Conservation (phyloP, 2,329 filamentous ascomycete genomes). For the Diaporthe capsici region DNA sequence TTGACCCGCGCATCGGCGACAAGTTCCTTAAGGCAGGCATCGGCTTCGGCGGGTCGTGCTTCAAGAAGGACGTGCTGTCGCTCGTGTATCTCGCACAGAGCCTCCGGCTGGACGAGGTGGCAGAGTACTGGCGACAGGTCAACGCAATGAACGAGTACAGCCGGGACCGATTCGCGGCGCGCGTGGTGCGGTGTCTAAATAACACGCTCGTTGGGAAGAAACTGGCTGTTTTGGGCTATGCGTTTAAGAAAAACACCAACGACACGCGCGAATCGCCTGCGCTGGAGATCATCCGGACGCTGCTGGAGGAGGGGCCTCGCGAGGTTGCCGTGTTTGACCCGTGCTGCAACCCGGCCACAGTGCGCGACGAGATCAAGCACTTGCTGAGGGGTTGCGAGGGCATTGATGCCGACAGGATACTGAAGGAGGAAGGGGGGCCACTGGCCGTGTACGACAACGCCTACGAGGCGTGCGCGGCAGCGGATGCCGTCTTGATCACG, state of each 20-base stretch:
- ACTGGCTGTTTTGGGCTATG: slow-evolving; percentile 79
- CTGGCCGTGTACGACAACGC: slow-evolving; percentile 63
- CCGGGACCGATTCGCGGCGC: slow-evolving; percentile 75
- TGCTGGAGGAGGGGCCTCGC: slow-evolving; percentile 74
- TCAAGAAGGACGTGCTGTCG: slow-evolving; percentile 84
- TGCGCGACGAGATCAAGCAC: slow-evolving; percentile 64
- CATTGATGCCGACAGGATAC: slow-evolving; percentile 43
- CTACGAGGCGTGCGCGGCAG: slow-evolving; percentile 63
- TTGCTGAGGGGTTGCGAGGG: slow-evolving; percentile 52
- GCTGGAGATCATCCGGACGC: slow-evolving; percentile 75
- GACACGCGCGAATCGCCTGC: slow-evolving; percentile 81
- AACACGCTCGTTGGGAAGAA: slow-evolving; percentile 80
- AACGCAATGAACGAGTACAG: slow-evolving; percentile 84
- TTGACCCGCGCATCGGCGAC: slow-evolving; percentile 79
- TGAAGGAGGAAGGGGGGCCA: slow-evolving; percentile 57
- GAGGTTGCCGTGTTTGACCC: slow-evolving; percentile 80
- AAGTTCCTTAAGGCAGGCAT: slow-evolving; percentile 82
- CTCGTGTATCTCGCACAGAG: slow-evolving; percentile 81
- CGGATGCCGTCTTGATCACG: slow-evolving; percentile 67
- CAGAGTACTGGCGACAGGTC: slow-evolving; percentile 81
- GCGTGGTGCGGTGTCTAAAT: slow-evolving; percentile 76
- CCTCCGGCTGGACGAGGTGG: slow-evolving; percentile 78
- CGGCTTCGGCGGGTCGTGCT: slow-evolving; percentile 85
- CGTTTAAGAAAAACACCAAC: slow-evolving; percentile 85
- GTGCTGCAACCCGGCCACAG: slow-evolving; percentile 66